Evolutionary conservation across 345 rosid genomes (phyloP).

Genomic region (Leavenworthia alabamica): DNA sequence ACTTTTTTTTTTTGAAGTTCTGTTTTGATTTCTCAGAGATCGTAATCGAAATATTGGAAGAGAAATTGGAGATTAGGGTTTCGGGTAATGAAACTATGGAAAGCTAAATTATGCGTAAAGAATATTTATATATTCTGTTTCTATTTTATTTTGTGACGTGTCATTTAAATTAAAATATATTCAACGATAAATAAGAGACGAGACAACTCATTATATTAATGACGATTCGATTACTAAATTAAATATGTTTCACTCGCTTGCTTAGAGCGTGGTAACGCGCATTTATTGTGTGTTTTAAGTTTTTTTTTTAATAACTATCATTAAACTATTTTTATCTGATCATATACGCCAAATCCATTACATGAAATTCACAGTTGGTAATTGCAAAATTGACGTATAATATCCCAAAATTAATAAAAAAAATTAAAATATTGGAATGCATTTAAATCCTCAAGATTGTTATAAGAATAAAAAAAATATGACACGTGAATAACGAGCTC

Average conservation of each 20-base stretch:
- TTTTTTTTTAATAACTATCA: no score
- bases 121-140: constrained; percentile 18
- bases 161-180: constrained; percentile 20
- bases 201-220: constrained; percentile 16
- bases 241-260: constrained; percentile 9
- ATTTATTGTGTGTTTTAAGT: constrained; percentile 4
- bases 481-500: no score
- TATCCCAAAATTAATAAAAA: not conserved
- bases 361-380: not conserved
- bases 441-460: not conserved
- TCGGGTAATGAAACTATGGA: constrained; percentile 14
- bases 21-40: constrained; percentile 9
- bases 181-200: constrained; percentile 26
- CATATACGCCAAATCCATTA: not conserved
- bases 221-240: constrained; percentile 19
- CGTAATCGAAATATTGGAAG: constrained; percentile 22
- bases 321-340: not conserved
- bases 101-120: constrained; percentile 13
- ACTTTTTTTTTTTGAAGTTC: not conserved
- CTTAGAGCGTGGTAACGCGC: constrained; percentile 18
- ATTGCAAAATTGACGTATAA: not conserved
- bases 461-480: no score
- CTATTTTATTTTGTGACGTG: constrained; percentile 15
- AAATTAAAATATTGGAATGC: not conserved
- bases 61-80: constrained; percentile 33